A percentile compares a stretch with the other conserved stretches of the same genome.
phyloP scores from a whole-genome alignment of 345 rosid species.

The Pugionium dolabratum region DNA sequence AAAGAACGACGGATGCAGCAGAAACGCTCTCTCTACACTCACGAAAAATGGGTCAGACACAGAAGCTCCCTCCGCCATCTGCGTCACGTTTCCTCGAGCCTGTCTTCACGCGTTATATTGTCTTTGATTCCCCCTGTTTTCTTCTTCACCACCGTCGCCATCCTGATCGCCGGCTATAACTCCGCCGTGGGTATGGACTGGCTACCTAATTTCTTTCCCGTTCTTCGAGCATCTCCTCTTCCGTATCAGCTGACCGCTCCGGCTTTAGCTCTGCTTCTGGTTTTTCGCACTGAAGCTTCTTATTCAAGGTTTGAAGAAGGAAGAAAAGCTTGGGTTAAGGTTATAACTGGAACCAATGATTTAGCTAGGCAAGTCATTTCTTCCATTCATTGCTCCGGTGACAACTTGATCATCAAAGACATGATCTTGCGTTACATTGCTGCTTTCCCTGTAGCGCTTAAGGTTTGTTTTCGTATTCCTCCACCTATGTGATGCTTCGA shows the following conservation, averaged over 20 bases:
- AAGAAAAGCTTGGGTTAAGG: constrained; percentile 77
- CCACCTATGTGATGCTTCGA: not conserved
- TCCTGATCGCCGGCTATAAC: constrained; percentile 64
- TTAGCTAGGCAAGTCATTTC: constrained; percentile 65
- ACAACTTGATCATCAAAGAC: constrained; percentile 46
- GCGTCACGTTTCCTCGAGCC: constrained; percentile 71
- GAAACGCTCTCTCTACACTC: constrained; percentile 74
- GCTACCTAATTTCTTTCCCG: constrained; percentile 66
- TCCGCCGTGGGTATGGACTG: constrained; percentile 58
- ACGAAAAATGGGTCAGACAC: constrained; percentile 80
- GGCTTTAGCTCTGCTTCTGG: constrained; percentile 85
- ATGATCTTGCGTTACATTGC: constrained; percentile 66
- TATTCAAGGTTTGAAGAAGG: constrained; percentile 90
- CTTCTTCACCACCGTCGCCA: constrained; percentile 69
- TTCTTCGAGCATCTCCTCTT: constrained; percentile 73
- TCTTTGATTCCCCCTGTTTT: constrained; percentile 87
- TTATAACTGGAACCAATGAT: constrained; percentile 69
- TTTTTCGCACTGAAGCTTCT: constrained; percentile 92
- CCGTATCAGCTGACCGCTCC: constrained; percentile 92
- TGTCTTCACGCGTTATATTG: constrained; percentile 76
- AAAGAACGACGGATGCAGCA: constrained; percentile 81
- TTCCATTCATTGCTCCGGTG: constrained; percentile 46
- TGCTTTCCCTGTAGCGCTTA: constrained; percentile 87
- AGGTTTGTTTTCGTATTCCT: constrained; percentile 49
- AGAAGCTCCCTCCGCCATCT: constrained; percentile 86